Percentiles rank a stretch among this genome's conserved stretches.
These are phyloP conservation scores for Primulina tabacum DNA, from an alignment of 257 asterid species.

Conservation along the genomic window DNA sequence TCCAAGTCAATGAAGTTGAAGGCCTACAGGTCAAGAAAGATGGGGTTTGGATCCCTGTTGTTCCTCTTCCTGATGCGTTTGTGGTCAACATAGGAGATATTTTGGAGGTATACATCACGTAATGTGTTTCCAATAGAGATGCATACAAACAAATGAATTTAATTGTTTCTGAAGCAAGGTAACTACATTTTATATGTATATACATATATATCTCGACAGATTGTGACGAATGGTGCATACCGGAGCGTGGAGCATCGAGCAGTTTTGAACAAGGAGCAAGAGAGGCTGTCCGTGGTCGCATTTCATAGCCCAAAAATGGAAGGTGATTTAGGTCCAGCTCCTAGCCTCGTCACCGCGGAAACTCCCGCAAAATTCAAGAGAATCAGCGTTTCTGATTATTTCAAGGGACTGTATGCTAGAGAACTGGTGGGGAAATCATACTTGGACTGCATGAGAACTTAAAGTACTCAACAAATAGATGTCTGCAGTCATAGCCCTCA, in stretches of 20 bases:
- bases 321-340: constrained; percentile 23
- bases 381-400: constrained; percentile 10
- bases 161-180: background rate
- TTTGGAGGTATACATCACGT: constrained; percentile 22
- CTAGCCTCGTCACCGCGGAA: constrained; percentile 16
- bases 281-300: constrained; percentile 24
- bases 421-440: constrained; percentile 26
- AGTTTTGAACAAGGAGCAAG: constrained; percentile 9
- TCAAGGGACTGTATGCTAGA: background rate
- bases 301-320: constrained; percentile 8
- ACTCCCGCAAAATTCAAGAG: constrained; percentile 26
- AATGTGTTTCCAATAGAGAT: too few relatives aligned
- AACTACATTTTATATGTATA: too few relatives aligned
- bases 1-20: constrained; percentile 24
- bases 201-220: constrained; percentile 10
- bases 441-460: constrained; percentile 25
- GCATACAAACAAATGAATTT: too few relatives aligned
- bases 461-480: background rate
- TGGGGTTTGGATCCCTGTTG: constrained; percentile 28
- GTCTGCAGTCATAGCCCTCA: too few relatives aligned
- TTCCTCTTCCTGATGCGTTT: constrained; percentile 25
- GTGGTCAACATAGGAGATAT: constrained; percentile 28
- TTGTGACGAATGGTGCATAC: constrained; percentile 24
- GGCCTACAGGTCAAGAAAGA: constrained; percentile 30
- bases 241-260: constrained; percentile 31